phyloP scores from a whole-genome alignment of 495 filamentous ascomycete genomes.

The Patellaria atrata region DNA sequence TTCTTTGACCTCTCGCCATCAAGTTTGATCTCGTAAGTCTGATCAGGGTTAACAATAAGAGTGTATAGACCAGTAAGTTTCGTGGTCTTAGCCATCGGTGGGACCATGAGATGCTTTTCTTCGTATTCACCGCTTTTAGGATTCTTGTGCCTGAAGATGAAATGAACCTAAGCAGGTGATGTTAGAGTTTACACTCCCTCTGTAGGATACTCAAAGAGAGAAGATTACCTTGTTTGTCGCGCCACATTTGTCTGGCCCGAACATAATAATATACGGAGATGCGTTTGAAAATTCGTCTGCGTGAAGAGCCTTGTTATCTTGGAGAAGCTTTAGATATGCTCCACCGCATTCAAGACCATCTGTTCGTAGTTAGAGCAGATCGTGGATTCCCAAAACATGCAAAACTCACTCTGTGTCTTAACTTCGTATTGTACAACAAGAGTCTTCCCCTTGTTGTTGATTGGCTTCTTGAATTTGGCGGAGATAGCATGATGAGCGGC shows the following conservation, averaged over 20 bases:
- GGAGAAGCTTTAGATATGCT: constrained; percentile 97
- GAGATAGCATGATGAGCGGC: constrained; percentile 99
- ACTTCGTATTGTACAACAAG: constrained; percentile 99
- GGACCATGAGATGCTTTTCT: constrained; percentile 91
- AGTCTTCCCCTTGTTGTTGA: constrained; percentile 93
- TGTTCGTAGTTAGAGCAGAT: constrained; percentile 24
- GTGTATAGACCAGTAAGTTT: constrained; percentile 93
- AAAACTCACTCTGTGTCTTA: constrained; percentile 93
- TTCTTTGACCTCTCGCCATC: constrained; percentile 74
- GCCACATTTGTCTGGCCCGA: constrained; percentile 99
- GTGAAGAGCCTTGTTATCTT: constrained; percentile 94
- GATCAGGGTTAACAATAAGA: constrained; percentile 86
- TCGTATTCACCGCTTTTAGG: constrained; percentile 99
- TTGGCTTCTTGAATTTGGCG: constrained; percentile 91
- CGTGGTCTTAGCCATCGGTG: constrained; percentile 71
- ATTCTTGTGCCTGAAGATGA: constrained; percentile 99
- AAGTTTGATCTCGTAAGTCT: constrained; percentile 82
- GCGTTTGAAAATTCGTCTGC: constrained; percentile 95
- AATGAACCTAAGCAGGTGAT: constrained; percentile 55
- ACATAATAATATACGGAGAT: constrained; percentile 99
- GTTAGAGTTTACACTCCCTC: not conserved
- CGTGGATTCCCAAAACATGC: too few relatives aligned
- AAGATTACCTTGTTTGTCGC: constrained; percentile 89
- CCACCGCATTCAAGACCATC: constrained; percentile 96
- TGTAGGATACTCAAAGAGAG: not conserved